Base-by-base conservation (phyloP, 202 grass and related monocot genomes). In the Schoenoplectus tabernaemontani region DNA sequence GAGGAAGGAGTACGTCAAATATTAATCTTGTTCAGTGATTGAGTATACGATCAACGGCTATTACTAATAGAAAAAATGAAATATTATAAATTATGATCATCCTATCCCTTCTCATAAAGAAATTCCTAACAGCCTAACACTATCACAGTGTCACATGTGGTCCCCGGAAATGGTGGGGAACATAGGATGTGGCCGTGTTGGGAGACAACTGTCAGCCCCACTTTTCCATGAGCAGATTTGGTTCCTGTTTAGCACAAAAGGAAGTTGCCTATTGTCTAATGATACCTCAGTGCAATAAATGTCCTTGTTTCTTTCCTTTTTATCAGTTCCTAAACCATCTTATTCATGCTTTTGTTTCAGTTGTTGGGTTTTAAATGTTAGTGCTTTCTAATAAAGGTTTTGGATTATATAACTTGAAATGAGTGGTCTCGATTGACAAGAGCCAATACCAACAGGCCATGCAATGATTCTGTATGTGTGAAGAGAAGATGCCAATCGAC, bases 141-240 rank as follows among this genome's bases (percentile, higher is more conserved):
- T n/a, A n/a, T n/a, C n/a, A 48, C 44, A 59, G 5, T 59, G 10
- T 59, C 68, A n/a, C 68, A 44, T 73, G 36, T 50, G 69, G 69
- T 32, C 19, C 69, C 13, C 42, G 64, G 12, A 44, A 74, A 74
- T 28, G 69, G 69, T 74, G 10, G 41, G 22, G 69, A 51, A 43
- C 36, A 48, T 53, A 33, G 12, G 26, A 4, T 51, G 69, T 30
- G 42, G 41, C 9, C 23, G 9, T 50, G 68, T 44, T 74, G 68
- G 68, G 68, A 74, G 69, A 74, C 68, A 73, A 53, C 69, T 44
- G 43, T 50, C 69, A 50, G 70, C 12, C 70, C 41, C 20, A 75
- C 70, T 50, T 75, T 43, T 4, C 66, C 37, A 19, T 10, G 3
- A 61, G 26, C 59, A 61, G 24, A 61, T 61, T 61, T 61, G 24